Conservation (phyloP, 1,284 basidiomycete genomes). For the Phenoliferia sp. region DNA sequence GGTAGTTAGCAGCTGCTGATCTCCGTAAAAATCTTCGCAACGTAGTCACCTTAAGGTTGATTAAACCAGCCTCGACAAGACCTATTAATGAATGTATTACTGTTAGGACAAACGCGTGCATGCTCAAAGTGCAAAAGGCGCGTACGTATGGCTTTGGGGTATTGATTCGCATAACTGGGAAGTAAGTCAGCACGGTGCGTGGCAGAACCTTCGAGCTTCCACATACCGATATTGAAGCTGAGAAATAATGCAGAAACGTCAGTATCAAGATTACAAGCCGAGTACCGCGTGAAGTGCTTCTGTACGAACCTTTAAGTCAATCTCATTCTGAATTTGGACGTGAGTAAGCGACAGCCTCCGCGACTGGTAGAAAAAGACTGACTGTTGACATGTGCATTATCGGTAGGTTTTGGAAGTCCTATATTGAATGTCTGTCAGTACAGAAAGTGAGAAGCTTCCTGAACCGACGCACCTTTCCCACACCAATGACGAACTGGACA, state of each 20-base stretch:
- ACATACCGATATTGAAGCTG: not conserved
- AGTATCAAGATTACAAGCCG: not conserved
- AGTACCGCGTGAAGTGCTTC: not conserved
- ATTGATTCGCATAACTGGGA: conserved; percentile 14
- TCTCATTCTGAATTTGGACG: conserved; percentile 48
- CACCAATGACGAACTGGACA: conserved; percentile 49
- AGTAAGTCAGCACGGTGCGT: not conserved
- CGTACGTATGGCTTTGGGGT: conserved; percentile 20
- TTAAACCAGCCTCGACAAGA: conserved; percentile 68
- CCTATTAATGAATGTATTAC: conserved; percentile 34
- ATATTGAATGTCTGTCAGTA: not conserved
- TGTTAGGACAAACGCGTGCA: not conserved
- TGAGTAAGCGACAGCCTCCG: not conserved
- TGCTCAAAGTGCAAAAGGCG: not conserved
- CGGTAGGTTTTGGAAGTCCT: conserved; percentile 36
- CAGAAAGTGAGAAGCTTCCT: conserved; percentile 18
- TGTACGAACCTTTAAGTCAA: conserved; percentile 46
- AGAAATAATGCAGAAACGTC: not conserved
- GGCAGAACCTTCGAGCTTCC: not conserved
- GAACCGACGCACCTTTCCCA: conserved; percentile 47
- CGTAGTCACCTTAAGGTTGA: conserved; percentile 61
- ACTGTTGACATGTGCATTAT: conserved; percentile 7
- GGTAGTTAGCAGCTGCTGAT: not conserved
- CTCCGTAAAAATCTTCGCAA: not conserved
- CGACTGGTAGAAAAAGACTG: conserved; percentile 47